A percentile compares a stretch with the other conserved stretches of the same genome.
phyloP scores from a whole-genome alignment of 2,329 filamentous ascomycete genomes.

The Penicillium sp. region DNA sequence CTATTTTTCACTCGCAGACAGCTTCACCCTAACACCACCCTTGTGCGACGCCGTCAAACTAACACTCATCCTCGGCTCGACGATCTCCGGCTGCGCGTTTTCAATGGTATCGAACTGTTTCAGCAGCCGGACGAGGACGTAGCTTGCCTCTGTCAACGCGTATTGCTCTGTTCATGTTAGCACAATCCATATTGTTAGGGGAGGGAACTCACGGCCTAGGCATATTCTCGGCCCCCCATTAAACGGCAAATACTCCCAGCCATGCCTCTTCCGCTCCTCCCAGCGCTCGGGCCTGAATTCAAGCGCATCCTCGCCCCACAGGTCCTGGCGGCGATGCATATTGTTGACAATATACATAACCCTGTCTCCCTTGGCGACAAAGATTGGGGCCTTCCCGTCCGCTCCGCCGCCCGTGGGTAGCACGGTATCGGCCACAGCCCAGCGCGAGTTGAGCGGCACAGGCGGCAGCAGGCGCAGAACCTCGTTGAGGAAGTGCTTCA shows the following conservation, averaged over 20 bases:
- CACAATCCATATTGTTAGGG: background rate
- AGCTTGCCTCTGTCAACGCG: conserved; percentile 8
- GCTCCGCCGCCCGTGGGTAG: conserved; percentile 12
- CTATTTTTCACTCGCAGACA: background rate
- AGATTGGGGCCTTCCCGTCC: conserved; percentile 53
- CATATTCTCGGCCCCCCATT: conserved; percentile 25
- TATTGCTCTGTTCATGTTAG: conserved; percentile 8
- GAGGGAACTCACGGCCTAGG: conserved; percentile 18
- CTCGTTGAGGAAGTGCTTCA: conserved; percentile 17
- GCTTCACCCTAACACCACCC: conserved; percentile 1
- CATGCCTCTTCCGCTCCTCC: conserved; percentile 41
- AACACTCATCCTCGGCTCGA: background rate
- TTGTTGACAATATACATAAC: conserved; percentile 64
- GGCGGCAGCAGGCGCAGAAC: conserved; percentile 50
- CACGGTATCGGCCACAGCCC: conserved; percentile 29
- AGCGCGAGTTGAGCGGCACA: conserved; percentile 43
- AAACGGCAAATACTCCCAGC: conserved; percentile 40
- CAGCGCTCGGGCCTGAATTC: conserved; percentile 49
- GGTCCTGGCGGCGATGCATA: conserved; percentile 65
- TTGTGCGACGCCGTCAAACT: conserved; percentile 8
- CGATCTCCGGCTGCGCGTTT: conserved; percentile 11
- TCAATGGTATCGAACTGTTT: background rate
- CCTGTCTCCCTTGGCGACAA: conserved; percentile 61
- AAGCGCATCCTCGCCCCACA: conserved; percentile 45
- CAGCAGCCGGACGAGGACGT: conserved; percentile 5